Percentiles rank a stretch among this genome's conserved stretches.
phyloP scores from a whole-genome alignment of 2,329 filamentous ascomycete species.

The Gnomoniopsis sp. region DNA sequence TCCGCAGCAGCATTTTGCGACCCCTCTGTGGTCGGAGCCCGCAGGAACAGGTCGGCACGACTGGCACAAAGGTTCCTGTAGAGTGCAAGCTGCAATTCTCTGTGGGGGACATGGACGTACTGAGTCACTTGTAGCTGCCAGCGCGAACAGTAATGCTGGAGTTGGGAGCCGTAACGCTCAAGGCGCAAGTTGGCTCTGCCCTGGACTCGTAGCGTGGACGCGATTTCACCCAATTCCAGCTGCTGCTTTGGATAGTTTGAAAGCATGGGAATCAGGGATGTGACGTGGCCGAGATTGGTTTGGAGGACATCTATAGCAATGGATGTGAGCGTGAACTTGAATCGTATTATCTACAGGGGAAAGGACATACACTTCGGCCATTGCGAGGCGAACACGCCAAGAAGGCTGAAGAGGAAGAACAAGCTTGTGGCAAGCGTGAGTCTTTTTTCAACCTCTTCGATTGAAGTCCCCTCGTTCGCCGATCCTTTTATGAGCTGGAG shows the following conservation, averaged over 20 bases:
- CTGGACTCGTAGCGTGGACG: conserved; percentile 1
- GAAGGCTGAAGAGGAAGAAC: conserved; percentile 9
- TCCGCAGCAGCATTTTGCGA: not conserved
- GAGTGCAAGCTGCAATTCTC: not conserved
- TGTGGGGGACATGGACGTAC: not conserved
- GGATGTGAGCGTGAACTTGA: not conserved
- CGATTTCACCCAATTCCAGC: not conserved
- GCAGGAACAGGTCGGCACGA: conserved; percentile 9
- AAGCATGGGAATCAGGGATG: not conserved
- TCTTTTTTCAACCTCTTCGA: not conserved
- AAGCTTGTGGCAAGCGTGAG: conserved; percentile 6
- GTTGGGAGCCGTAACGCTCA: not conserved
- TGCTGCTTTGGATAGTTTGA: conserved; percentile 1
- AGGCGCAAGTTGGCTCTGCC: not conserved
- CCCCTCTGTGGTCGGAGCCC: not conserved
- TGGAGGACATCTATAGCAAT: not conserved
- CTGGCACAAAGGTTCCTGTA: not conserved
- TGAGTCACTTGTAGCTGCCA: not conserved
- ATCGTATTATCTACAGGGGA: not conserved
- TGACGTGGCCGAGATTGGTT: not conserved
- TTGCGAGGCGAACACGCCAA: conserved; percentile 9
- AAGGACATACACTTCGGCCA: conserved; percentile 14
- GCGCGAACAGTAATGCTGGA: not conserved
- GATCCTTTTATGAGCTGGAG: conserved; percentile 10
- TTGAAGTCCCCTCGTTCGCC: too few species aligned